These are phyloP conservation scores for Scutellaria barbata DNA, from an alignment of 257 asterid genomes.

Conservation along the genomic window DNA sequence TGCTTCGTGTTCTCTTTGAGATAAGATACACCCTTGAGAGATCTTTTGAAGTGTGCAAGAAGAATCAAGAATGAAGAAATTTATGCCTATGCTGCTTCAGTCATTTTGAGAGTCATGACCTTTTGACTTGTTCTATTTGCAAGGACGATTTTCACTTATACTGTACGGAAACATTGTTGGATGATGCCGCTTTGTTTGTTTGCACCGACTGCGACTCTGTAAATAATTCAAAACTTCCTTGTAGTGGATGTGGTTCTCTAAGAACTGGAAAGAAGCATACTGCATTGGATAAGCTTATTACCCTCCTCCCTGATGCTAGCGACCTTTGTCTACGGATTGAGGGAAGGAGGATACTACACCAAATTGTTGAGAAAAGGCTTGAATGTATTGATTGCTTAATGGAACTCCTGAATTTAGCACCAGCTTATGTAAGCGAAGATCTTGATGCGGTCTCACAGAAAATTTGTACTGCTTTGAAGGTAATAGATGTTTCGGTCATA, in stretches of 20 bases:
- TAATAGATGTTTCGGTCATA: slow-evolving; percentile 59
- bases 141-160: slow-evolving; percentile 66
- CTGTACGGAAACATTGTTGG: slow-evolving; percentile 49
- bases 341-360: slow-evolving; percentile 61
- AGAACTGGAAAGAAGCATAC: slow-evolving; percentile 59
- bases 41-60: slow-evolving; percentile 55
- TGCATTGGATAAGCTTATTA: slow-evolving; percentile 56
- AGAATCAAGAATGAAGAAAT: slow-evolving; percentile 35
- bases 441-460: slow-evolving; percentile 54
- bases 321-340: slow-evolving; percentile 72
- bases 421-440: slow-evolving; percentile 58
- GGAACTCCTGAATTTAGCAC: slow-evolving; percentile 55
- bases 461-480: slow-evolving; percentile 70
- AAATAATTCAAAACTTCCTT: slow-evolving; percentile 55
- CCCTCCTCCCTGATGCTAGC: slow-evolving; percentile 65
- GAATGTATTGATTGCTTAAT: slow-evolving; percentile 56
- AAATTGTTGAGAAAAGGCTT: slow-evolving; percentile 65
- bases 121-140: slow-evolving; percentile 69
- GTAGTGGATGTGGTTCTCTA: slow-evolving; percentile 53
- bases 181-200: slow-evolving; percentile 44
- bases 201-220: slow-evolving; percentile 68
- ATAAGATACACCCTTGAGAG: slow-evolving; percentile 54
- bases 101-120: slow-evolving; percentile 48
- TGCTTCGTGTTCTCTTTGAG: slow-evolving; percentile 60
- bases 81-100: slow-evolving; percentile 53